phyloP scores from a whole-genome alignment of 768 basidiomycete genomes.

The Hortiboletus flavorubellus region DNA sequence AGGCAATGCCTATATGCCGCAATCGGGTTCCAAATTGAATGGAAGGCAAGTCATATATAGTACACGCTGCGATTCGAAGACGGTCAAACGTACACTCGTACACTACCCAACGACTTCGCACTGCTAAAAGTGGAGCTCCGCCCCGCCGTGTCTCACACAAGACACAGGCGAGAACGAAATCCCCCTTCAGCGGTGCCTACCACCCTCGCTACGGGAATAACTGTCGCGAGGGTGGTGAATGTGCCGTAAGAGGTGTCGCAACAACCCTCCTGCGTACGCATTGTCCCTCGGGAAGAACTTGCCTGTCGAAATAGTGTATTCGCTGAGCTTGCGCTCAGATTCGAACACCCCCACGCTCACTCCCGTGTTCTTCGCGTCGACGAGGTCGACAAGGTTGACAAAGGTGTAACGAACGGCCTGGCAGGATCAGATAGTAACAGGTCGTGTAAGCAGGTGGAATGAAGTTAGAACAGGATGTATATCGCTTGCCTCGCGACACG shows the following conservation, averaged over 20 bases:
- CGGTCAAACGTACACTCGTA: no score
- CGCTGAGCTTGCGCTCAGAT: background rate
- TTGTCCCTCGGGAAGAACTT: conserved; percentile 9
- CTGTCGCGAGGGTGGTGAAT: background rate
- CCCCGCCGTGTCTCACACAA: background rate
- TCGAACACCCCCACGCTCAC: background rate
- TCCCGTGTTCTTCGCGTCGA: background rate
- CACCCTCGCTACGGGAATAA: background rate
- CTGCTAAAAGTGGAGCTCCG: background rate
- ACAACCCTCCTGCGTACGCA: conserved; percentile 4
- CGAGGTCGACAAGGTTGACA: conserved; percentile 2
- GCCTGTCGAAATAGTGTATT: conserved; percentile 1
- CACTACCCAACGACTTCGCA: no score
- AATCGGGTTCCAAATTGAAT: no score
- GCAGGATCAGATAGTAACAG: background rate
- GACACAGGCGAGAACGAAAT: background rate
- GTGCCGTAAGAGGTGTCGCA: conserved; percentile 8
- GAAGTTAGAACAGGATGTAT: no score
- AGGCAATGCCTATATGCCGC: no score
- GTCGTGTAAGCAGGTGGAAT: background rate
- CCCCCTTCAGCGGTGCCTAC: conserved; percentile 7
- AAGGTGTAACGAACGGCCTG: background rate
- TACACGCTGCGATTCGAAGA: no score
- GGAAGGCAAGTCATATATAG: no score
- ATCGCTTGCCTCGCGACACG: background rate